A percentile compares a stretch with the other conserved stretches of the same genome.
Evolutionary conservation across 495 filamentous ascomycete genomes (phyloP).

Genomic region (Xylaria longipes): DNA sequence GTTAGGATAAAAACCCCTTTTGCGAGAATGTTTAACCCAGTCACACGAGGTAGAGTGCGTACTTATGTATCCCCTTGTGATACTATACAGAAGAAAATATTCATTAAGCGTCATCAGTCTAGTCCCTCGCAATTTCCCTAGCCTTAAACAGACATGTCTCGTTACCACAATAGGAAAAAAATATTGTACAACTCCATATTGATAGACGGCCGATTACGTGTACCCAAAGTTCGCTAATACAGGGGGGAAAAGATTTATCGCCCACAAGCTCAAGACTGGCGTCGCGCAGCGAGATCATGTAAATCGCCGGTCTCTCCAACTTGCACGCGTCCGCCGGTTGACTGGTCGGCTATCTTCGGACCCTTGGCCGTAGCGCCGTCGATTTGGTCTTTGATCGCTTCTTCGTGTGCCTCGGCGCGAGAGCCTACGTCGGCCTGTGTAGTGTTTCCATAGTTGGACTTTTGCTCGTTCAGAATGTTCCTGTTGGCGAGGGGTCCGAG

Average conservation of each 20-base stretch:
- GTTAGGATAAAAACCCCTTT: not conserved
- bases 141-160: not conserved
- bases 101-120: not conserved
- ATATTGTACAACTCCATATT: not conserved
- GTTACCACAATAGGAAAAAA: not conserved
- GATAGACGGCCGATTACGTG: not conserved
- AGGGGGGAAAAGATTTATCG: not conserved
- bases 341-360: slow-evolving; percentile 35
- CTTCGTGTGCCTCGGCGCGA: slow-evolving; percentile 26
- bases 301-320: slow-evolving; percentile 41
- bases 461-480: slow-evolving; percentile 34
- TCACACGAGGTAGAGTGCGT: not conserved
- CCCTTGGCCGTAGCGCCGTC: slow-evolving; percentile 34
- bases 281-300: slow-evolving; percentile 36
- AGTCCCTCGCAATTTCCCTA: not conserved
- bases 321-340: slow-evolving; percentile 34
- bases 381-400: slow-evolving; percentile 38
- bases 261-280: slow-evolving; percentile 19
- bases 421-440: slow-evolving; percentile 31
- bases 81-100: not conserved
- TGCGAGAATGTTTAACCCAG: not conserved
- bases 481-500: slow-evolving; percentile 8
- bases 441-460: slow-evolving; percentile 22
- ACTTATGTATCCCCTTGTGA: not conserved
- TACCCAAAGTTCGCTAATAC: not conserved